Evolutionary conservation across 805 yeast species (phyloP).

Genomic region (Clavispora phyllophila): DNA sequence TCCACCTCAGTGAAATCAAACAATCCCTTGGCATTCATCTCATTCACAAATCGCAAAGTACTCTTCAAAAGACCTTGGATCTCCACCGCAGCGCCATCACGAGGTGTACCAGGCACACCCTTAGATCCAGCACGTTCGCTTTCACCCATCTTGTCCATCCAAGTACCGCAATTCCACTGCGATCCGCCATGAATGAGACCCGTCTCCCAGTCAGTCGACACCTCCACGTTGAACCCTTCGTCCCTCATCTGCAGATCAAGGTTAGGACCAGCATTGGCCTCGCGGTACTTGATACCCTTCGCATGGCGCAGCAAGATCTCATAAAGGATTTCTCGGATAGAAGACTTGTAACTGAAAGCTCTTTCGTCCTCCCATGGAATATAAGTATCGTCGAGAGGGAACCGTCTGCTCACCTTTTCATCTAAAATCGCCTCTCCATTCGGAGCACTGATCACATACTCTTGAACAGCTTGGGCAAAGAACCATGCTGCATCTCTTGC

Average conservation of each 20-base stretch:
- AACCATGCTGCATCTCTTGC: constrained; percentile 99
- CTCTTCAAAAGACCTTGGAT: constrained; percentile 86
- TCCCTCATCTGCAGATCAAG: constrained; percentile 89
- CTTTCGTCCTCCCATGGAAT: constrained; percentile 61
- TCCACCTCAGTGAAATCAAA: constrained; percentile 57
- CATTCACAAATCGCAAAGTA: constrained; percentile 71
- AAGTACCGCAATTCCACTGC: constrained; percentile 91
- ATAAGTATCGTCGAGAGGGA: constrained; percentile 83
- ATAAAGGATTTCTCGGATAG: constrained; percentile 71
- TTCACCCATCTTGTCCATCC: constrained; percentile 99
- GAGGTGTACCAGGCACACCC: constrained; percentile 96
- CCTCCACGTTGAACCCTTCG: constrained; percentile 83
- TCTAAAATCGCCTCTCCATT: constrained; percentile 62
- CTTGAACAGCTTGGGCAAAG: constrained; percentile 83
- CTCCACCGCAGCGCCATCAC: constrained; percentile 96
- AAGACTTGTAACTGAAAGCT: constrained; percentile 69
- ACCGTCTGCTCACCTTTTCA: constrained; percentile 72
- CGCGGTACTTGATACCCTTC: constrained; percentile 77
- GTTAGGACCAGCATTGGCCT: constrained; percentile 89
- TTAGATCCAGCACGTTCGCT: constrained; percentile 73
- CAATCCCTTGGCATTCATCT: constrained; percentile 46
- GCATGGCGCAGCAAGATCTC: constrained; percentile 90
- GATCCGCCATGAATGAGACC: constrained; percentile 91
- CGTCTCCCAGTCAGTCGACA: constrained; percentile 80
- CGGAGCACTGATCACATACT: constrained; percentile 65